Conservation (phyloP, 1,284 basidiomycete species). For the Rhizoctonia solani region DNA sequence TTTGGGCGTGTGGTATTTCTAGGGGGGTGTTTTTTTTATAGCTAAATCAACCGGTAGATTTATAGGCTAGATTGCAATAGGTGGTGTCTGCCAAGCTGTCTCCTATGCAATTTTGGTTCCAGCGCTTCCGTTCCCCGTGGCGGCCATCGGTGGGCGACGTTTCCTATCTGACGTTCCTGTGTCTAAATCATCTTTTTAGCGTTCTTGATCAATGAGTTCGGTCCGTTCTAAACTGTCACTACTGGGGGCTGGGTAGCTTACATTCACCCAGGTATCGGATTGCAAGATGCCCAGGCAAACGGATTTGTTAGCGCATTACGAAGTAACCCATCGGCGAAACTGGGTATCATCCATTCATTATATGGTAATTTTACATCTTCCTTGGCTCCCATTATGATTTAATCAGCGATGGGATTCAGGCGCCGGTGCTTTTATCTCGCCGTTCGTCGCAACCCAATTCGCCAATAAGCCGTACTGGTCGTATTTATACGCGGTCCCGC, state of each 20-base stretch:
- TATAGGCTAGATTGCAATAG: neutral
- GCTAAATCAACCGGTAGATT: neutral
- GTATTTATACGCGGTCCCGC: constrained; percentile 36
- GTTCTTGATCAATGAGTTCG: constrained; percentile 33
- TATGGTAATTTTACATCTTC: constrained; percentile 31
- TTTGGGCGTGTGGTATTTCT: constrained; percentile 29
- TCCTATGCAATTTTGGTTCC: constrained; percentile 28
- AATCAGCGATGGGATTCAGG: neutral
- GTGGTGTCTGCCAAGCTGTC: constrained; percentile 7
- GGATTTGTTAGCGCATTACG: constrained; percentile 35
- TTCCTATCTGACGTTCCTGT: neutral
- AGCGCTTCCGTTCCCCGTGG: constrained; percentile 35
- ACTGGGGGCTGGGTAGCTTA: neutral
- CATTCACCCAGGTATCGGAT: neutral
- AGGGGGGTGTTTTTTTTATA: neutral
- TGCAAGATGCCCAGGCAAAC: constrained; percentile 34
- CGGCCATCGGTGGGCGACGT: constrained; percentile 12
- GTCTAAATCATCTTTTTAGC: neutral
- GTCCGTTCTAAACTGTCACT: neutral
- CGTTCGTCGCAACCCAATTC: constrained; percentile 37
- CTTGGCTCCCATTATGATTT: neutral
- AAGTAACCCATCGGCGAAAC: constrained; percentile 30
- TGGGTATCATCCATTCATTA: constrained; percentile 35
- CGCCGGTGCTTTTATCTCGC: constrained; percentile 34
- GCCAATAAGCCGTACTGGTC: too few relatives aligned